Conservation (phyloP, 1,139 yeast genomes). For the Suhomyces bolitotheri region DNA sequence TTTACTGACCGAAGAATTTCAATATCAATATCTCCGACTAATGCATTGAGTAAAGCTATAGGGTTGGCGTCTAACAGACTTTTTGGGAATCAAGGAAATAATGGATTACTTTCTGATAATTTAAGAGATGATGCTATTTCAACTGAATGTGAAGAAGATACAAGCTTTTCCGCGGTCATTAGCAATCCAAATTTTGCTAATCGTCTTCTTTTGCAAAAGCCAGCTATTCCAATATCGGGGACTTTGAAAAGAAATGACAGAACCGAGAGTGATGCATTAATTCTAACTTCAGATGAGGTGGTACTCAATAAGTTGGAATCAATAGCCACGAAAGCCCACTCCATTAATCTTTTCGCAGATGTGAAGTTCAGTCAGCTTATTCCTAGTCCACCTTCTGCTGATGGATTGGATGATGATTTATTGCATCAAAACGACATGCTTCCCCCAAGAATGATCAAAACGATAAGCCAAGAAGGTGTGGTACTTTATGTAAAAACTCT, state of each 20-base stretch:
- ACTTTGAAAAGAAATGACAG: slow-evolving; percentile 9
- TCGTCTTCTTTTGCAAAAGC: slow-evolving; percentile 35
- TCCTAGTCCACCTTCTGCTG: slow-evolving; percentile 70
- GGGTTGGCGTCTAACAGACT: slow-evolving; percentile 85
- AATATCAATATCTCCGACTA: slow-evolving; percentile 79
- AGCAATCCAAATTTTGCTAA: slow-evolving; percentile 40
- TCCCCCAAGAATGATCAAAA: slow-evolving; percentile 59
- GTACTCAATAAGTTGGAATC: slow-evolving; percentile 60
- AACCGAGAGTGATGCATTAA: neutral
- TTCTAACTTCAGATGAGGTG: slow-evolving; percentile 34
- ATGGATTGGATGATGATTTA: slow-evolving; percentile 42
- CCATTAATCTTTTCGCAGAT: slow-evolving; percentile 85
- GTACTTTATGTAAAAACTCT: slow-evolving; percentile 81
- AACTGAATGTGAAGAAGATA: slow-evolving; percentile 9
- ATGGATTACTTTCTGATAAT: slow-evolving; percentile 12
- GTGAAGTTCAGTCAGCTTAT: slow-evolving; percentile 83
- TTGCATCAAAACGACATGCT: slow-evolving; percentile 44
- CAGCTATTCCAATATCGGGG: slow-evolving; percentile 36
- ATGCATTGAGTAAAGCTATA: slow-evolving; percentile 83
- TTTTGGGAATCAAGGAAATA: slow-evolving; percentile 51
- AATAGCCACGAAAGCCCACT: slow-evolving; percentile 86
- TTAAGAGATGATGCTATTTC: slow-evolving; percentile 19
- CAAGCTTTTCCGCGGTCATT: slow-evolving; percentile 22
- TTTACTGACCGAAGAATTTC: slow-evolving; percentile 62
- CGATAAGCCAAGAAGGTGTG: slow-evolving; percentile 83